Base-by-base conservation (phyloP, 768 basidiomycete genomes). In the Boletus rubescentipes region DNA sequence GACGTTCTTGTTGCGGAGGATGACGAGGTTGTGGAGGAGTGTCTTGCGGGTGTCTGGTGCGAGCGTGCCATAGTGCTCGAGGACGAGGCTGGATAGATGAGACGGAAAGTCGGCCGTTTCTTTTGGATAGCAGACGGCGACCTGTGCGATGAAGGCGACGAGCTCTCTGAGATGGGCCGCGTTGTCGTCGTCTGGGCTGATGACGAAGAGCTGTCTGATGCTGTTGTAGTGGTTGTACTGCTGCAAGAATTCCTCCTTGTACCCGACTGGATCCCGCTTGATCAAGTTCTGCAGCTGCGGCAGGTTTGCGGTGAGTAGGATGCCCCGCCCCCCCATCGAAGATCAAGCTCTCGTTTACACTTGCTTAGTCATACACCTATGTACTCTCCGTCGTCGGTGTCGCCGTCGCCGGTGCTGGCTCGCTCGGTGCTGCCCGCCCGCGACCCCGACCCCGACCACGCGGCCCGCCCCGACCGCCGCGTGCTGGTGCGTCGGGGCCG, bases 281-380 rank as follows among this genome's bases (percentile, higher is more conserved):
- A 99, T 94, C 49, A 98, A 79, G 68, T 98, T 98, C 70, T 98
- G 96, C 9, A 99, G 80, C 67, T 97, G 93, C 0, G 97, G 95
- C 9, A 98, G 82, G 66, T 96, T 96, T 15, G 90, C 83, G 31
- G 91, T 87, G 60, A 96, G 81, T 51, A 93, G 79, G 21, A 46
- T 32, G 5, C 60, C 60, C 4, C 55, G 60, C 9, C 43, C 38
- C 9, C 43, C 38, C 57, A 58, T 46, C 20, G 26, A 26, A 26
- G 26, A 26, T 4, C 26, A 26, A 26, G 26, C 26, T 3, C 6
- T 26, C 26, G 26, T 26, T 1, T 42, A 21, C 15, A 26, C 14
- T 46, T 2, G 61, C 54, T 65, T 63, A 63, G 62, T 65, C 59
- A 62, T 62, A 32, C 31, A 41, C 3, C 32, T 48, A 59, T 30